A percentile compares a stretch with the other conserved stretches of the same genome.
Evolutionary conservation across 129 eudicot species (phyloP).

Genomic region (Solidago caesia): DNA sequence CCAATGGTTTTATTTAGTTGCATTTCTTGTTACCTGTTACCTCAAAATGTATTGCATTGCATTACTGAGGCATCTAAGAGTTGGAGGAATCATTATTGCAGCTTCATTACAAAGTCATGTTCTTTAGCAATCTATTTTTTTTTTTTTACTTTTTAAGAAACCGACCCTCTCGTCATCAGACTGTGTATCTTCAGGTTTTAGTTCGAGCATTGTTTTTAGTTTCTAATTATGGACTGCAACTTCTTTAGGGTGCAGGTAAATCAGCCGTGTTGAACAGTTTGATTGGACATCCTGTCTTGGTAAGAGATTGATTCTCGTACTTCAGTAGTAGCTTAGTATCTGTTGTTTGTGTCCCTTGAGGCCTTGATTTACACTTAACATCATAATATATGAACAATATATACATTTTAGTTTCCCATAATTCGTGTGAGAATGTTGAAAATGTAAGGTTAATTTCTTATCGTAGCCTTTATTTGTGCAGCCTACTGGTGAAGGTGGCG

Average conservation of each 20-base stretch:
- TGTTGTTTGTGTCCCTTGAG: background rate
- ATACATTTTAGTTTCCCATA: background rate
- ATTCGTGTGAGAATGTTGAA: background rate
- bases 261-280: conserved; percentile 97
- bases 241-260: conserved; percentile 92
- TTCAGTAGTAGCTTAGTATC: background rate
- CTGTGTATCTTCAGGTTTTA: background rate
- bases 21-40: background rate
- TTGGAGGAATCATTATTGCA: too few relatives aligned
- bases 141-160: background rate
- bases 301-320: conserved; percentile 29
- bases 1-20: background rate
- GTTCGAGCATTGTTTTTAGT: conserved; percentile 1
- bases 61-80: background rate
- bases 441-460: background rate
- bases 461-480: conserved; percentile 26
- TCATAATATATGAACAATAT: background rate
- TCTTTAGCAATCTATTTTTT: too few relatives aligned
- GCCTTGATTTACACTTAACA: background rate
- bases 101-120: too few relatives aligned
- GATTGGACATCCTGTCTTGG: conserved; percentile 97
- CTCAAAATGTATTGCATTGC: background rate
- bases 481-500: conserved; percentile 99
- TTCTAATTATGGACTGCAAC: conserved; percentile 20
- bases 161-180: background rate